phyloP scores from a whole-genome alignment of 441 rosid species.

The Flueggea neowawraea region DNA sequence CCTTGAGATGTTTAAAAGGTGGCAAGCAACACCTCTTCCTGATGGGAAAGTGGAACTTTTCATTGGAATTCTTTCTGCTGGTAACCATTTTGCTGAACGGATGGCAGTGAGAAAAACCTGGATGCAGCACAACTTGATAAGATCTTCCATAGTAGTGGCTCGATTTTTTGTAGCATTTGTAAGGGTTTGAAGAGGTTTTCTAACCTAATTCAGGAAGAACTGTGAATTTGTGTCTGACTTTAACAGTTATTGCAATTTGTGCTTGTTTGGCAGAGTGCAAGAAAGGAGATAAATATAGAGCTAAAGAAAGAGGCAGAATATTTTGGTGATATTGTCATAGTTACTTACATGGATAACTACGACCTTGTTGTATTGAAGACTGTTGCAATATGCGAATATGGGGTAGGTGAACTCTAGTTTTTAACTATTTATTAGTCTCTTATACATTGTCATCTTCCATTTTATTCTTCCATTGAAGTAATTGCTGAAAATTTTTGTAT shows the following conservation, averaged over 20 bases:
- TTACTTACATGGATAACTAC: constrained; percentile 86
- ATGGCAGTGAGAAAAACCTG: constrained; percentile 98
- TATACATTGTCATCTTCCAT: background rate
- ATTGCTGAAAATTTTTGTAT: constrained; percentile 5
- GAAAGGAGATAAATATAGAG: constrained; percentile 72
- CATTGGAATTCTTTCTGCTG: constrained; percentile 89
- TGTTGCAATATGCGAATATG: constrained; percentile 87
- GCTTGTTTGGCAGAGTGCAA: constrained; percentile 44
- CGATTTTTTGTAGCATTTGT: constrained; percentile 93
- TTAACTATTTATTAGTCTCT: background rate
- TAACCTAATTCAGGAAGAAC: background rate
- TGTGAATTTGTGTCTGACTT: background rate
- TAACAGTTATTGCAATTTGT: background rate
- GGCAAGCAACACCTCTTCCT: constrained; percentile 78
- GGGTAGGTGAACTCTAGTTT: constrained; percentile 47
- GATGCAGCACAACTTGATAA: constrained; percentile 86
- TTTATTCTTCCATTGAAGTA: background rate
- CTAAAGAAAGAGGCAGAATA: constrained; percentile 83
- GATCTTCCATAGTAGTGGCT: constrained; percentile 70
- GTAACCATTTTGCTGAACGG: constrained; percentile 91
- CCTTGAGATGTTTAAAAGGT: constrained; percentile 70
- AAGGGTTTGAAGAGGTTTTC: constrained; percentile 17
- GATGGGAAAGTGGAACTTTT: constrained; percentile 64
- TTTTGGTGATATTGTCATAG: constrained; percentile 78
- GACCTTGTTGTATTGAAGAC: constrained; percentile 90